Percentiles rank a stretch among this genome's conserved stretches.
phyloP scores from a whole-genome alignment of 1,284 basidiomycete genomes.

The Phenoliferia sp. region DNA sequence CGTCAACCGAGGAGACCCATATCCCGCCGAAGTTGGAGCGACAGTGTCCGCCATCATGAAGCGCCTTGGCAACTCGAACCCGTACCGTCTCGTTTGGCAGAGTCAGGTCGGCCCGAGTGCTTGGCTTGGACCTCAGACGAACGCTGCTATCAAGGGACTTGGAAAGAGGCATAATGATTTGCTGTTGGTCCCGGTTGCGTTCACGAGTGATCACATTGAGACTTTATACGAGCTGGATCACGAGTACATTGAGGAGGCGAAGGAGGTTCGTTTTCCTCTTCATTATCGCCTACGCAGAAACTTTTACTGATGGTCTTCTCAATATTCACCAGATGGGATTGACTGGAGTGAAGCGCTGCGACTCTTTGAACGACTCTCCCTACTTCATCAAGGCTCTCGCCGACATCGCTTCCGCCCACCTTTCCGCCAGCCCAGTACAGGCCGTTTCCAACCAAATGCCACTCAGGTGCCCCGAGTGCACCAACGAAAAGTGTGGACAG shows the following conservation, averaged over 20 bases:
- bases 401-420: conserved; percentile 80
- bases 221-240: conserved; percentile 95
- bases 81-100: conserved; percentile 96
- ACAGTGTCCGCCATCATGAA: conserved; percentile 85
- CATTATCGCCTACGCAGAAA: background rate
- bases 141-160: conserved; percentile 85
- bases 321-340: conserved; percentile 67
- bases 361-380: conserved; percentile 95
- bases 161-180: conserved; percentile 82
- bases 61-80: conserved; percentile 67
- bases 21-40: conserved; percentile 90
- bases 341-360: conserved; percentile 74
- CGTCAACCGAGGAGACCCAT: conserved; percentile 96
- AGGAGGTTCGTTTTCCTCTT: conserved; percentile 58
- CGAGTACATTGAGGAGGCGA: conserved; percentile 87
- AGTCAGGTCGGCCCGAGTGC: conserved; percentile 94
- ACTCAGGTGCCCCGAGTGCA: conserved; percentile 89
- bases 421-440: conserved; percentile 49
- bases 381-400: conserved; percentile 95
- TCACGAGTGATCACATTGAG: conserved; percentile 99
- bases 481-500: conserved; percentile 75
- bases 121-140: conserved; percentile 98
- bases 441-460: conserved; percentile 70
- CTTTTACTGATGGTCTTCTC: background rate
- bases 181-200: conserved; percentile 92